Conservation (phyloP, 2,329 filamentous ascomycete species). For the Ophiostoma angusticollis region DNA sequence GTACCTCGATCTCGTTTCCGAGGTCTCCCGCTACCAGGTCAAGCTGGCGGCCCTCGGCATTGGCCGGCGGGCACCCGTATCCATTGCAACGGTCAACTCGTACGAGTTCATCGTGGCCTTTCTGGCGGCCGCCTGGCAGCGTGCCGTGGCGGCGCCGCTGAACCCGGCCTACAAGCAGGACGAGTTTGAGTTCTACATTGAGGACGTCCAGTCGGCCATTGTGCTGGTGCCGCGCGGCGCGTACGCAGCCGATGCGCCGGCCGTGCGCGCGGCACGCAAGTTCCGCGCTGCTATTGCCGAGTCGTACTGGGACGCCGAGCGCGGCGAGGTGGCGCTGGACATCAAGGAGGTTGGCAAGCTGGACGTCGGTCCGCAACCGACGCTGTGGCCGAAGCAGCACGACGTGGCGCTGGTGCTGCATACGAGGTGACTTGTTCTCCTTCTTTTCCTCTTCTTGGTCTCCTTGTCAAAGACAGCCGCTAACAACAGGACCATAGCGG, state of each 20-base stretch:
- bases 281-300: conserved; percentile 78
- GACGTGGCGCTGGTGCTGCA: conserved; percentile 74
- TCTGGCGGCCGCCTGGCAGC: conserved; percentile 73
- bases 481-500: conserved; percentile 42
- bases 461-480: neutral
- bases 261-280: conserved; percentile 63
- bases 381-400: conserved; percentile 48
- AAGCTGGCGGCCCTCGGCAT: conserved; percentile 68
- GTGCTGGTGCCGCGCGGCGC: conserved; percentile 63
- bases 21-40: conserved; percentile 59
- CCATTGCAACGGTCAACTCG: conserved; percentile 71
- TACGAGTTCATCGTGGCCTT: conserved; percentile 84
- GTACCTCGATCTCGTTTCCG: conserved; percentile 52
- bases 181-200: conserved; percentile 87
- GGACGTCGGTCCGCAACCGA: conserved; percentile 24
- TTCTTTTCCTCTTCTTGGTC: too few relatives aligned
- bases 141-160: conserved; percentile 71
- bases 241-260: conserved; percentile 52
- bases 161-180: conserved; percentile 82
- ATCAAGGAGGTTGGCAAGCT: conserved; percentile 65
- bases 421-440: conserved; percentile 38
- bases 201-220: conserved; percentile 69
- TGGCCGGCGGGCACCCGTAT: conserved; percentile 55
- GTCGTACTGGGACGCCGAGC: conserved; percentile 61
- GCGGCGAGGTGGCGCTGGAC: conserved; percentile 57